These are phyloP conservation scores for Hirschfeldia incana DNA, from an alignment of 345 rosid genomes.

Conservation along the genomic window DNA sequence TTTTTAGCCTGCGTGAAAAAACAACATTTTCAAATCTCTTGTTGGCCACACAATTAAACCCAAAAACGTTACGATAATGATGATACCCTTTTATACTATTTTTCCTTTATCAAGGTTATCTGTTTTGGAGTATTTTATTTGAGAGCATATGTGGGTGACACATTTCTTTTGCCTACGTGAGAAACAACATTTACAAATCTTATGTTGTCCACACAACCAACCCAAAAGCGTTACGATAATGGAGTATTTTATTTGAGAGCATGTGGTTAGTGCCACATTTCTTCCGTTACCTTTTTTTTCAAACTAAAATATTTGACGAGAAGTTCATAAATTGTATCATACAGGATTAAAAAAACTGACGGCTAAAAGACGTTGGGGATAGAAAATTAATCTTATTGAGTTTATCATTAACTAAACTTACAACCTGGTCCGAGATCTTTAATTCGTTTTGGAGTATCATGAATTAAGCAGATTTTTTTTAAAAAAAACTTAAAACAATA, in stretches of 20 bases:
- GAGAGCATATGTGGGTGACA: conserved; percentile 8
- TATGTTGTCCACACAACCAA: no score
- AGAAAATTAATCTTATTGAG: background rate
- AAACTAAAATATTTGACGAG: background rate
- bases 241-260: conserved; percentile 1
- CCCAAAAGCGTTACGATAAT: no score
- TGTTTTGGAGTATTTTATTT: conserved; percentile 7
- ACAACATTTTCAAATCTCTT: background rate
- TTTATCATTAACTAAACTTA: background rate
- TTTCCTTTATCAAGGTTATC: background rate
- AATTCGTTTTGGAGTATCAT: background rate
- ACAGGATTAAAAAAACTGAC: background rate
- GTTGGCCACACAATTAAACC: background rate
- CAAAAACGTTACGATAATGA: background rate
- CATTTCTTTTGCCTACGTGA: background rate
- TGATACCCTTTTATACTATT: background rate
- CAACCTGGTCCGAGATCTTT: background rate
- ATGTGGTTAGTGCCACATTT: conserved; percentile 10
- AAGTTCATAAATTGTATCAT: background rate
- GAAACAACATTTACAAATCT: no score
- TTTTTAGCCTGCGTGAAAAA: background rate
- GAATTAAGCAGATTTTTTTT: background rate
- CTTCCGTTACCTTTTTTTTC: background rate
- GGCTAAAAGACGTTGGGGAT: background rate
- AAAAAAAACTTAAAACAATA: no score